A percentile compares a stretch with the other conserved stretches of the same genome.
phyloP scores from a whole-genome alignment of 805 yeast genomes.

The Pichia insulana region DNA sequence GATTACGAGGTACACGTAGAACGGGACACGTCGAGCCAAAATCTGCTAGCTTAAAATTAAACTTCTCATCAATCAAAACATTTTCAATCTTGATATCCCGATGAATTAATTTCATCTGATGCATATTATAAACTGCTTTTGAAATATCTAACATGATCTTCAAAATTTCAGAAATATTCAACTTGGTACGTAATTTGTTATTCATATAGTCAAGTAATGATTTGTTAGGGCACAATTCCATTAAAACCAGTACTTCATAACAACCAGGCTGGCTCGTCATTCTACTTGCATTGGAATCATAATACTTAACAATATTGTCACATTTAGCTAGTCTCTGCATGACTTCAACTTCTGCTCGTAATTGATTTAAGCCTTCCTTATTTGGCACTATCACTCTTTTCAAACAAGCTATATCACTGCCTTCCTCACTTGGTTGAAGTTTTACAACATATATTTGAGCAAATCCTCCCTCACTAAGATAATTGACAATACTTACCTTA shows the following conservation, averaged over 20 bases:
- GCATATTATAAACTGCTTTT: constrained; percentile 80
- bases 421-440: constrained; percentile 52
- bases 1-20: constrained; percentile 66
- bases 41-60: constrained; percentile 78
- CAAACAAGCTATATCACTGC: constrained; percentile 60
- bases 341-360: constrained; percentile 94
- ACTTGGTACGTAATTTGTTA: constrained; percentile 66
- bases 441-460: constrained; percentile 87
- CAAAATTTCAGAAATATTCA: constrained; percentile 67
- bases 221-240: constrained; percentile 88
- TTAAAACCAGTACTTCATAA: constrained; percentile 82
- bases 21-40: constrained; percentile 82
- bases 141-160: constrained; percentile 79
- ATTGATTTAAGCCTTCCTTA: constrained; percentile 68
- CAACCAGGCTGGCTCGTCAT: constrained; percentile 34
- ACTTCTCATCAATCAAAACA: constrained; percentile 65
- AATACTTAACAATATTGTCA: constrained; percentile 75
- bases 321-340: constrained; percentile 84
- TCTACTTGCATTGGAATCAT: constrained; percentile 91
- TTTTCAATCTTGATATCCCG: constrained; percentile 93
- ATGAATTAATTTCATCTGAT: constrained; percentile 68
- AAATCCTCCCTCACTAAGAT: constrained; percentile 57
- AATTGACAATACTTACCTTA: constrained; percentile 32
- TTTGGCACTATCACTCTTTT: constrained; percentile 95
- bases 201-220: constrained; percentile 91